Conservation (phyloP, 2,329 filamentous ascomycete genomes). For the Colletotrichum graminicola region DNA sequence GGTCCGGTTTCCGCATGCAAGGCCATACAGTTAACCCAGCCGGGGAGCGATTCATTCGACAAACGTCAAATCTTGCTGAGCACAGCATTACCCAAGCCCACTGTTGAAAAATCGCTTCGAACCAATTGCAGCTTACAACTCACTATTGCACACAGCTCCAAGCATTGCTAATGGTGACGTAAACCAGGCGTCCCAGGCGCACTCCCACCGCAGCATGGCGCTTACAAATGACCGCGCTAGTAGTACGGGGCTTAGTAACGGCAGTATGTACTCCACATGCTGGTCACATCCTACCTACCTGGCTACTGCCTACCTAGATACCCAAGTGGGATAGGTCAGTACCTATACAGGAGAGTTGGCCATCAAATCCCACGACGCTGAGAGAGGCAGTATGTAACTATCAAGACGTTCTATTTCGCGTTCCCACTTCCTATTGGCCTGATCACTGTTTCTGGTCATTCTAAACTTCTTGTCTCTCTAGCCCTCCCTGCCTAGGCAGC, state of each 20-base stretch:
- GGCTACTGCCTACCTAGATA: neutral
- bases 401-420: slow-evolving; percentile 15
- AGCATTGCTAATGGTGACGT: slow-evolving; percentile 53
- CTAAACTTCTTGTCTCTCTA: slow-evolving; percentile 6
- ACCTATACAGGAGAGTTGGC: neutral
- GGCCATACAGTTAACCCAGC: neutral
- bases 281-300: neutral
- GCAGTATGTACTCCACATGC: neutral
- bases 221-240: slow-evolving; percentile 37
- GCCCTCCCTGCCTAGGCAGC: neutral
- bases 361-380: neutral
- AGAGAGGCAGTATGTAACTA: neutral
- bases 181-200: slow-evolving; percentile 42
- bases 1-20: neutral
- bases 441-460: slow-evolving; percentile 8
- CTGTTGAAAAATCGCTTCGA: neutral
- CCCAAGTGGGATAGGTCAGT: neutral
- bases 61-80: neutral
- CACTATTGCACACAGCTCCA: slow-evolving; percentile 10
- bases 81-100: neutral
- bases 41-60: neutral
- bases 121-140: neutral
- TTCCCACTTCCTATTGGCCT: neutral
- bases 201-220: slow-evolving; percentile 8
- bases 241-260: slow-evolving; percentile 21